phyloP scores from a whole-genome alignment of 257 asterid species.

The Nicotiana tabacum region DNA sequence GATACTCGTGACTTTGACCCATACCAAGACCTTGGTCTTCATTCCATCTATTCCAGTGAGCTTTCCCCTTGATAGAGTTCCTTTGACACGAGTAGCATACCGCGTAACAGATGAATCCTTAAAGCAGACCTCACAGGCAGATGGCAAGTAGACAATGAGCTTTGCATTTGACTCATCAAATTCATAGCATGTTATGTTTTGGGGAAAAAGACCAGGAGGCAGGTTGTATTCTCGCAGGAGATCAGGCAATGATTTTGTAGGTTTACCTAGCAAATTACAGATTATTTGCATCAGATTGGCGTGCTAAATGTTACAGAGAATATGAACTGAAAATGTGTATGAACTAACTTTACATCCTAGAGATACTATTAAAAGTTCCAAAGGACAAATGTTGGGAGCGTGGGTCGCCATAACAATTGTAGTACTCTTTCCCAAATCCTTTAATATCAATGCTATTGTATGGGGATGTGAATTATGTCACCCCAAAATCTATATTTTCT shows the following conservation, averaged over 20 bases:
- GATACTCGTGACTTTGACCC: constrained; percentile 72
- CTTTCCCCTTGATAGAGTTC: constrained; percentile 74
- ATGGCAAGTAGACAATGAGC: constrained; percentile 67
- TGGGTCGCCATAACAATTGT: neutral
- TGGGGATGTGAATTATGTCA: neutral
- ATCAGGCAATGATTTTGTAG: constrained; percentile 54
- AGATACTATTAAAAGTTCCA: neutral
- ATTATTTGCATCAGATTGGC: neutral
- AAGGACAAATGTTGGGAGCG: neutral
- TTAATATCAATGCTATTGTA: neutral
- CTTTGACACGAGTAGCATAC: constrained; percentile 74
- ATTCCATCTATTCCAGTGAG: constrained; percentile 74
- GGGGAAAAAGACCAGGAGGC: constrained; percentile 85
- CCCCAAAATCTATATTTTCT: neutral
- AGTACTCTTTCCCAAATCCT: neutral
- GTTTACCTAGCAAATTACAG: constrained; percentile 54
- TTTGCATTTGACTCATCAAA: constrained; percentile 56
- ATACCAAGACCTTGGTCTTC: constrained; percentile 86
- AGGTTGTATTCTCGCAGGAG: constrained; percentile 81
- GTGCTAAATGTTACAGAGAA: neutral
- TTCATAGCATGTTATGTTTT: constrained; percentile 77
- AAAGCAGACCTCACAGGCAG: constrained; percentile 72
- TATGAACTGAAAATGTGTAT: neutral
- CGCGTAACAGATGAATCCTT: constrained; percentile 75
- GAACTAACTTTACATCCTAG: neutral